phyloP scores from a whole-genome alignment of 805 yeast species.

The Blastobotrys terrestris region DNA sequence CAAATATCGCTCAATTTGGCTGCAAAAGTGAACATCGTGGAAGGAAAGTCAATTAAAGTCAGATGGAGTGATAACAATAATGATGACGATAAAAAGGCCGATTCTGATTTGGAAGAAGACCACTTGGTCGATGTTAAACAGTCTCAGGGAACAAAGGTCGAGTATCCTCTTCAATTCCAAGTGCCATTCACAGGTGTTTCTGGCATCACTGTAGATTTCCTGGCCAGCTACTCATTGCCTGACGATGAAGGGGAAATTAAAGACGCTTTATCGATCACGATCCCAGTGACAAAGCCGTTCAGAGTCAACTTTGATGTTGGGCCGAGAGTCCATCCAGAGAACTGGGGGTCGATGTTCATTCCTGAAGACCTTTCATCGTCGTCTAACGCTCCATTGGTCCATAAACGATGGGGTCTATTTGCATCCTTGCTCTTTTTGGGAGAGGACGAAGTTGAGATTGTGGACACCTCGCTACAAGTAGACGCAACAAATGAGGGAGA shows the following conservation, averaged over 20 bases:
- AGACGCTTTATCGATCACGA: constrained; percentile 17
- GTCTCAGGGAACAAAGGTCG: background rate
- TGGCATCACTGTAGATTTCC: background rate
- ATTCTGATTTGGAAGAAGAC: background rate
- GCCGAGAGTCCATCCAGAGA: constrained; percentile 28
- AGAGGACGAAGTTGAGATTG: constrained; percentile 18
- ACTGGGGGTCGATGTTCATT: constrained; percentile 35
- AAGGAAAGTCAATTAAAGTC: constrained; percentile 10
- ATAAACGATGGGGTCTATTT: constrained; percentile 31
- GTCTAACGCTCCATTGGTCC: constrained; percentile 25
- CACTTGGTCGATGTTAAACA: background rate
- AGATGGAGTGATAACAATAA: constrained; percentile 7
- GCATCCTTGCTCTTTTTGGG: constrained; percentile 26
- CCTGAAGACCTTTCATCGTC: constrained; percentile 15
- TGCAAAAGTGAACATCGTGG: constrained; percentile 11
- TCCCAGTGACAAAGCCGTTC: constrained; percentile 33
- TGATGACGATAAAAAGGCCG: background rate
- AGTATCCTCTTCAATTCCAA: background rate
- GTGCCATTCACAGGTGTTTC: constrained; percentile 5
- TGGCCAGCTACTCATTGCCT: background rate
- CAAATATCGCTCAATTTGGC: constrained; percentile 16
- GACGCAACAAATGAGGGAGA: constrained; percentile 15
- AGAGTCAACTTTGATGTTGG: constrained; percentile 32
- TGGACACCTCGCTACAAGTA: constrained; percentile 19
- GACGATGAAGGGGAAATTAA: constrained; percentile 18